Evolutionary conservation across 768 basidiomycete species (phyloP).

Genomic region (Kwoniella sp.): DNA sequence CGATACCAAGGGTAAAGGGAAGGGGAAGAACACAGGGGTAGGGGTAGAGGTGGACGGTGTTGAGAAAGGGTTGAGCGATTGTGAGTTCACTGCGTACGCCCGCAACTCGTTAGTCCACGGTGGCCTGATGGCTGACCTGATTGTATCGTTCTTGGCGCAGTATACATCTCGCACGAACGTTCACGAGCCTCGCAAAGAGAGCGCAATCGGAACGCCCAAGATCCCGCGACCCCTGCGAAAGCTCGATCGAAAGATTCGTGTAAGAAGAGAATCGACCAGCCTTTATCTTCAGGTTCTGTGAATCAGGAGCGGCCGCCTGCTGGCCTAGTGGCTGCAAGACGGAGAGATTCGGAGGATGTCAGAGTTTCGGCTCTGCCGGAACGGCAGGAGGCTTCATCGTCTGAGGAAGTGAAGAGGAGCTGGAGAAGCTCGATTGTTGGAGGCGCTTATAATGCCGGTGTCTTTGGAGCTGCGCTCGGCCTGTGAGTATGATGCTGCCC

Average conservation of each 20-base stretch:
- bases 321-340: no score
- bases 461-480: conserved; percentile 26
- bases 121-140: no score
- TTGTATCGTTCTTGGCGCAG: not conserved
- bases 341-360: no score
- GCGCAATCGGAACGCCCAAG: not conserved
- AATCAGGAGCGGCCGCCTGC: no score
- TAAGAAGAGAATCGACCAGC: not conserved
- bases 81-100: conserved; percentile 1
- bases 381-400: not conserved
- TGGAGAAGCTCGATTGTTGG: conserved; percentile 18
- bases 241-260: not conserved
- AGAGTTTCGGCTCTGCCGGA: no score
- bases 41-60: not conserved
- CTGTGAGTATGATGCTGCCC: conserved; percentile 12
- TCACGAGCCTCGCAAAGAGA: not conserved
- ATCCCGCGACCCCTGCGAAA: not conserved
- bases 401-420: not conserved
- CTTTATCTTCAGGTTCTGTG: no score
- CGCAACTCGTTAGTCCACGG: not conserved
- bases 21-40: conserved; percentile 8
- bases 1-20: not conserved
- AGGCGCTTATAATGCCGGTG: conserved; percentile 19
- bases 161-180: conserved; percentile 8
- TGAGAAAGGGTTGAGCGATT: conserved; percentile 21